Evolutionary conservation across 192 early-diverging fungal genomes (phyloP), one percentile per base, ranked within the genome.

Genomic region (Linnemannia elongata): DNA sequence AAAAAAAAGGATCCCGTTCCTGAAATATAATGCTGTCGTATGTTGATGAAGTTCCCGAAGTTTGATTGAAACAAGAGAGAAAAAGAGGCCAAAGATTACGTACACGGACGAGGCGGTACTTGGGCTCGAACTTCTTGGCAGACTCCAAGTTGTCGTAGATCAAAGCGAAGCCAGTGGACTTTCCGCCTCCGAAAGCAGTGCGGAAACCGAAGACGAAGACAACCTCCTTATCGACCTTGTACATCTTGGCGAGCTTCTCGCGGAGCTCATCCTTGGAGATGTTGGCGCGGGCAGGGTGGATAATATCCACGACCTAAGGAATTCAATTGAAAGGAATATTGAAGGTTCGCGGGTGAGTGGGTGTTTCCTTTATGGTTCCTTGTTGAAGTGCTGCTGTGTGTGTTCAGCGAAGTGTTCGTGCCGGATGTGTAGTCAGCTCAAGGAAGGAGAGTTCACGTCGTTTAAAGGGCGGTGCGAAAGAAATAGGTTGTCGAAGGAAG

Each of bases 91-190:
- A 2, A 8, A 27, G n/a, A 57, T 63, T 78, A 90, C 83, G 79
- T 87, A 91, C 95, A 92, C 98, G 92, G 47, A 95, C 93, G 76
- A 98, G 94, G 86, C 98, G 94, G 95, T 96, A 96, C 94, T 99
- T 99, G 90, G 98, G 98, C 94, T 99, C 98, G 88, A 99, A 96
- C 95, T 98, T 98, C 96, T 97, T 98, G 88, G 94, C 94, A 76
- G 96, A 91, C 79, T 98, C 97, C 85, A 98, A 89, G 82, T 93
- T 92, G 91, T 98, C 97, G 95, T 99, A 98, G 93, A 99, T 95
- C 81, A 98, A 92, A 66, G 93, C 98, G 88, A 98, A 99, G 70
- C 97, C 98, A 83, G 96, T 97, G 44, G 96, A 95, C 90, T 96
- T 95, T 90, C 97, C 97, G 86, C 98, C 98, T 94, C 98, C 98